Base-by-base conservation (phyloP, 1,284 basidiomycete genomes). In the Phellinidium pouzarii region DNA sequence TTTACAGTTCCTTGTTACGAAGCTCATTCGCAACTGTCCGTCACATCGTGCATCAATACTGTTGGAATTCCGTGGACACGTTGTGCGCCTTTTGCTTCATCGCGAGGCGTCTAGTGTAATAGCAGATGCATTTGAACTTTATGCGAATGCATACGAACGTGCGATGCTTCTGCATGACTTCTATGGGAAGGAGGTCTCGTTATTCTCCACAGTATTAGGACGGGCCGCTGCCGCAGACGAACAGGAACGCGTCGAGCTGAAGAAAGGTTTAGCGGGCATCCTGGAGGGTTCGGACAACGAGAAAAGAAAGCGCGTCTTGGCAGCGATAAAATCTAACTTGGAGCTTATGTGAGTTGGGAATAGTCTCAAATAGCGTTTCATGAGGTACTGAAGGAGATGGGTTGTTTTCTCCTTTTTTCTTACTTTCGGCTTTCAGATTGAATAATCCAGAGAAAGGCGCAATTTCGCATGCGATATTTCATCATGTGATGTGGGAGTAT, bases 391-490 rank as follows among this genome's bases (percentile, higher is more conserved):
- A n/a, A n/a, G n/a, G n/a, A n/a, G n/a, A n/a, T n/a, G n/a, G n/a
- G n/a, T 44, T 34, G 11, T 14, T 8, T 44, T 38, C 43, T 31
- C 48, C 37, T 23, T 29, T 56, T 53, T 26, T 44, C 42, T 49
- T 31, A 14, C 44, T 29, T 46, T 25, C 11, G 22, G 37, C 17
- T 11, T 31, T 1, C 57, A 93, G 89, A 51, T 91, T 92, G 68
- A 89, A 94, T 65, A 90, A 93, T 58, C 79, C 91, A 0, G 91
- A 94, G 62, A 94, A 94, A 66, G 88, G 87, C 9, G 84, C 90
- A 1, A 74, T 92, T 9, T 83, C 87, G 0, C 89, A 93, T 66
- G 82, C 86, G 0, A 82, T 94, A 40, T 88, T 94, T 17, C 91
- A 94, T 63, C 79, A 88, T 27, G 86, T 83, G 0, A 64, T 88